phyloP scores from a whole-genome alignment of 2,329 filamentous ascomycete species.

The Alternaria arborescens region DNA sequence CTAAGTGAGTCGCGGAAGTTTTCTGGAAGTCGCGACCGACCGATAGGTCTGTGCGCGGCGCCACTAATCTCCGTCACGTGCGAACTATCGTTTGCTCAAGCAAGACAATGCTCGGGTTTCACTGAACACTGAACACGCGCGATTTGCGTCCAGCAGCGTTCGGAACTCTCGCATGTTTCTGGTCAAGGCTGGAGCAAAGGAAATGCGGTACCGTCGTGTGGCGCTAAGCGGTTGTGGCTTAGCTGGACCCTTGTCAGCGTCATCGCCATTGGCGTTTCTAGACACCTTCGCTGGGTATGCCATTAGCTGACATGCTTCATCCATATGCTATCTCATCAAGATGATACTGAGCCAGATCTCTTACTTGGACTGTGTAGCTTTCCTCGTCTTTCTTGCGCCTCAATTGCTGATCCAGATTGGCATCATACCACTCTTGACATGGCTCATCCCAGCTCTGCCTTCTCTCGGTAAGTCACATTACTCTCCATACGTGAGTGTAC shows the following conservation, averaged over 20 bases:
- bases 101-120: neutral
- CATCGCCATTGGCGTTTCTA: conserved; percentile 20
- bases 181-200: neutral
- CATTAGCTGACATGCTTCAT: neutral
- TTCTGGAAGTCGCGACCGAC: conserved; percentile 28
- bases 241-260: conserved; percentile 28
- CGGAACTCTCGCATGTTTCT: neutral
- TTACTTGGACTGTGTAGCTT: conserved; percentile 77
- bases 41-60: conserved; percentile 18
- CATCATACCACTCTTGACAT: conserved; percentile 65
- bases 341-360: conserved; percentile 81
- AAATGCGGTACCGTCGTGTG: conserved; percentile 4
- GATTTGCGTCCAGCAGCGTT: neutral
- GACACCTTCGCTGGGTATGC: neutral
- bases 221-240: conserved; percentile 31
- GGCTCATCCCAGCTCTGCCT: conserved; percentile 70
- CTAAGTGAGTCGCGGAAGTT: conserved; percentile 23
- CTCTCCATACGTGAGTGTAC: conserved; percentile 14
- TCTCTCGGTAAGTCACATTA: conserved; percentile 67
- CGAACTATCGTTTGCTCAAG: neutral
- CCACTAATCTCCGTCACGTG: conserved; percentile 15
- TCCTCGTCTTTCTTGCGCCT: conserved; percentile 73
- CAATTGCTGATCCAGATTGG: conserved; percentile 76
- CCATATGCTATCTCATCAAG: conserved; percentile 14
- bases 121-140: neutral